Evolutionary conservation across 2,329 filamentous ascomycete genomes (phyloP).

Genomic region (Fusarium newnesense): DNA sequence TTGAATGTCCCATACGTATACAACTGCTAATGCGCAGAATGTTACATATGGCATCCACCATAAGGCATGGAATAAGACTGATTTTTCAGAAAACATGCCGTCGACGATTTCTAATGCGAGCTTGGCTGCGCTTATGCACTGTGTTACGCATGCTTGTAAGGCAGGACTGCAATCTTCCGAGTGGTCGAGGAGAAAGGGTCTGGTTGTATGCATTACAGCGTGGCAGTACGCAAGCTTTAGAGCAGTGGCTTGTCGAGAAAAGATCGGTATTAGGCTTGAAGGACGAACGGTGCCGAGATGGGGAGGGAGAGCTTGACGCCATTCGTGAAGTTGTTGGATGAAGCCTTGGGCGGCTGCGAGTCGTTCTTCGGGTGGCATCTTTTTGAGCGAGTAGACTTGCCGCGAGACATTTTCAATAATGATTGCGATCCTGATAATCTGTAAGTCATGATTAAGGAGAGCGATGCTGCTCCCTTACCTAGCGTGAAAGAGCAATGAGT

Average conservation of each 20-base stretch:
- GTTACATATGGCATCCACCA: constrained; percentile 66
- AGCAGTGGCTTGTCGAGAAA: constrained; percentile 61
- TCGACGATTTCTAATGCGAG: constrained; percentile 55
- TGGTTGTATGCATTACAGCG: constrained; percentile 65
- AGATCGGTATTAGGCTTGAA: constrained; percentile 57
- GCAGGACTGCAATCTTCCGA: constrained; percentile 16
- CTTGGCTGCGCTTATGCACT: constrained; percentile 52
- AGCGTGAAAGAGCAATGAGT: constrained; percentile 57
- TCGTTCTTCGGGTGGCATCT: constrained; percentile 50
- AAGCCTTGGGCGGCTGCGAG: constrained; percentile 52
- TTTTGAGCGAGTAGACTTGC: constrained; percentile 53
- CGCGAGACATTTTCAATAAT: constrained; percentile 54
- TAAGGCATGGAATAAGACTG: constrained; percentile 55
- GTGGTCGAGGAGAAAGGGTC: constrained; percentile 61
- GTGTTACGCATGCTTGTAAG: constrained; percentile 45
- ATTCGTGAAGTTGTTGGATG: constrained; percentile 52
- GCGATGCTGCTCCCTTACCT: constrained; percentile 35
- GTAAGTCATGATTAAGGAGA: accelerated
- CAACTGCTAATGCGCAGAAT: constrained; percentile 63
- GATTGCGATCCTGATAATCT: constrained; percentile 44
- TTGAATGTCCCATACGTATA: constrained; percentile 61
- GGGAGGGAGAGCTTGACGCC: constrained; percentile 54
- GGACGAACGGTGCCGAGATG: constrained; percentile 57
- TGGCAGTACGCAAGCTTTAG: constrained; percentile 65
- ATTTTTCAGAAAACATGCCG: constrained; percentile 50